Evolutionary conservation across 495 filamentous ascomycete genomes (phyloP).

Genomic region (Mycothermus thermophilus): DNA sequence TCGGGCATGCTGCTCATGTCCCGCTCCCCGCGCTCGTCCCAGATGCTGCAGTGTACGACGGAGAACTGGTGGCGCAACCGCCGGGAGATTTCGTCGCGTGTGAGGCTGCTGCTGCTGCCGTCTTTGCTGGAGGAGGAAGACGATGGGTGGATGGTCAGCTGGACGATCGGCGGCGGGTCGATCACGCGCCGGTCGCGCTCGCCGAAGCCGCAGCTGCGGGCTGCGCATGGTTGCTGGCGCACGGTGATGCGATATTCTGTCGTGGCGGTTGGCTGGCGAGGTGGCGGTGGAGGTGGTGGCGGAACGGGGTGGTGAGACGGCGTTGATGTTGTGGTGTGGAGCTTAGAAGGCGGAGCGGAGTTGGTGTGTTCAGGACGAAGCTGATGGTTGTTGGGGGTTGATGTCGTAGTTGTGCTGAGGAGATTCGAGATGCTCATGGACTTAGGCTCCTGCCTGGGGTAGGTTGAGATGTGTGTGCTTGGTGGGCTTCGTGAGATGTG

Average conservation of each 20-base stretch:
- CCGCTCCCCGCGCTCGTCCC: conserved; percentile 43
- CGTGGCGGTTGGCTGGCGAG: too few species aligned
- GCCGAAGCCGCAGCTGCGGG: conserved; percentile 85
- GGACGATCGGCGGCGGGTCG: conserved; percentile 88
- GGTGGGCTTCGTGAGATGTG: conserved; percentile 14
- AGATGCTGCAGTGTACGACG: conserved; percentile 72
- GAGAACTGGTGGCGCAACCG: conserved; percentile 62
- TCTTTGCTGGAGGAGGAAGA: too few species aligned
- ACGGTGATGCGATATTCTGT: conserved; percentile 45
- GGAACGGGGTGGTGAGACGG: conserved; percentile 15
- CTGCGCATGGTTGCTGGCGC: conserved; percentile 81
- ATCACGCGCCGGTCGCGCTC: conserved; percentile 88
- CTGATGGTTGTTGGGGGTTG: conserved; percentile 3
- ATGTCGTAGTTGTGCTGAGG: conserved; percentile 21
- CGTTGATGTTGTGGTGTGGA: conserved; percentile 22
- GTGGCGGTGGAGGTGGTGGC: conserved; percentile 1
- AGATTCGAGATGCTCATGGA: conserved; percentile 35
- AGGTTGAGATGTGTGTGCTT: conserved; percentile 14
- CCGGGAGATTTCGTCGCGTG: conserved; percentile 36
- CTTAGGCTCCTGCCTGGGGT: conserved; percentile 22
- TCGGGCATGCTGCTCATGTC: conserved; percentile 48
- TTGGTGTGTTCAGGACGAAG: conserved; percentile 17
- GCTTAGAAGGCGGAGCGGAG: conserved; percentile 23
- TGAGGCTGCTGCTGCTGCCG: too few species aligned
- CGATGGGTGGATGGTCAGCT: conserved; percentile 60